phyloP scores from a whole-genome alignment of 148 eudicot genomes.

The Rhododendron vialii region DNA sequence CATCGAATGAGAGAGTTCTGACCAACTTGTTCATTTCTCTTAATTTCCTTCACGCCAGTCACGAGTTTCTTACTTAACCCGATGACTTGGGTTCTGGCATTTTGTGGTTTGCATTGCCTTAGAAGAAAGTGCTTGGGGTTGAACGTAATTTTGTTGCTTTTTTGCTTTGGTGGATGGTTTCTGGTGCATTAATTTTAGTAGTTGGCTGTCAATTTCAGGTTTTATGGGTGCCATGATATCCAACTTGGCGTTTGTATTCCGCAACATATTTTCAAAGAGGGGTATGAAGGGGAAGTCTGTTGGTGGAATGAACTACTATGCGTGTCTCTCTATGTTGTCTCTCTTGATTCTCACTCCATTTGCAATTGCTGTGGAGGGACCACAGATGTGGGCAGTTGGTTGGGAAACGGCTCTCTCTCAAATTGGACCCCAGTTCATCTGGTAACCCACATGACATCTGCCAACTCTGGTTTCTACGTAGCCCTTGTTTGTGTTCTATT shows the following conservation, averaged over 20 bases:
- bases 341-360: constrained; percentile 32
- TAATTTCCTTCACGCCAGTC: constrained; percentile 1
- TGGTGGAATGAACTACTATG: constrained; percentile 44
- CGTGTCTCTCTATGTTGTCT: constrained; percentile 36
- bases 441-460: constrained; percentile 29
- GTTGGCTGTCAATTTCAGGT: constrained; percentile 26
- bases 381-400: constrained; percentile 44
- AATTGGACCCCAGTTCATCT: constrained; percentile 30
- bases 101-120: constrained; percentile 11
- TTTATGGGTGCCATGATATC: constrained; percentile 49
- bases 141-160: background rate
- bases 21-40: constrained; percentile 1
- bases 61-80: constrained; percentile 9
- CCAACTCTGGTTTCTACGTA: constrained; percentile 15
- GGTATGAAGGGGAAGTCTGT: constrained; percentile 45
- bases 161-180: background rate
- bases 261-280: constrained; percentile 41
- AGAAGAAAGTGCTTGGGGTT: constrained; percentile 7
- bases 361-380: constrained; percentile 47
- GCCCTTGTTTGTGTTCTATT: constrained; percentile 9
- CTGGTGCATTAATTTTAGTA: constrained; percentile 9
- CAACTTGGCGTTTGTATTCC: constrained; percentile 35
- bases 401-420: constrained; percentile 33
- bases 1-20: background rate
- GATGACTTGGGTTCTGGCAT: constrained; percentile 15